Base-by-base conservation (phyloP, 768 basidiomycete genomes). In the Trametes maxima region DNA sequence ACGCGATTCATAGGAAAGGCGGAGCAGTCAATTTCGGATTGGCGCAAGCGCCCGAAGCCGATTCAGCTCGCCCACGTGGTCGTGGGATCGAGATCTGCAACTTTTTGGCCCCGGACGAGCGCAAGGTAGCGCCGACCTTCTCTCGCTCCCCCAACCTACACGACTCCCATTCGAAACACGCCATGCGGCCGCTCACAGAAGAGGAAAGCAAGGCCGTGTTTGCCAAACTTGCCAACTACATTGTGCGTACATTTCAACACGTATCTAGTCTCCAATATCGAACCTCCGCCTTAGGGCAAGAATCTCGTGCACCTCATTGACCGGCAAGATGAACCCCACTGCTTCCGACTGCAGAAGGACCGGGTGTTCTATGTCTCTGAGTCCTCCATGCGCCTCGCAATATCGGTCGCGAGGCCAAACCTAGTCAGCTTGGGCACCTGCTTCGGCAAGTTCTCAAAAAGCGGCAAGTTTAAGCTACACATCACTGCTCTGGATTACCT, bases 141-240 rank as follows among this genome's bases (percentile, higher is more conserved):
- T n/a, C 49, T 5, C n/a, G 12, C 21, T 3, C 33, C 21, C 37
- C 25, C 37, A 24, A 53, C 46, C 53, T 39, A 60, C 66, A 57
- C 36, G 19, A 40, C 19, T 17, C 22, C 39, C 7, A 24, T 21
- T 16, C 51, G 22, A 2, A 6, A 33, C 19, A 10, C n/a, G 42
- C 3, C 2, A 97, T 98, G 96, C 89, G 96, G 10, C 96, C 96
- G 21, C 80, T 98, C 53, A 98, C 96, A 24, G 93, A 98, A 74
- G 95, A 97, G 61, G 96, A 99, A 77, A 96, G 93, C 69, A 97
- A 97, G 73, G 84, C 90, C 0, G 92, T 98, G 14, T 99, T 98
- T 69, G 88, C 91, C 42, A 99, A 99, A 75, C 85, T 99, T 42
- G 94, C 97, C 48, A 98, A 97, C 76, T 99, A 97, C 75, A 92